Evolutionary conservation across 495 filamentous ascomycete genomes (phyloP).

Genomic region (Lasiosphaeris hirsuta): DNA sequence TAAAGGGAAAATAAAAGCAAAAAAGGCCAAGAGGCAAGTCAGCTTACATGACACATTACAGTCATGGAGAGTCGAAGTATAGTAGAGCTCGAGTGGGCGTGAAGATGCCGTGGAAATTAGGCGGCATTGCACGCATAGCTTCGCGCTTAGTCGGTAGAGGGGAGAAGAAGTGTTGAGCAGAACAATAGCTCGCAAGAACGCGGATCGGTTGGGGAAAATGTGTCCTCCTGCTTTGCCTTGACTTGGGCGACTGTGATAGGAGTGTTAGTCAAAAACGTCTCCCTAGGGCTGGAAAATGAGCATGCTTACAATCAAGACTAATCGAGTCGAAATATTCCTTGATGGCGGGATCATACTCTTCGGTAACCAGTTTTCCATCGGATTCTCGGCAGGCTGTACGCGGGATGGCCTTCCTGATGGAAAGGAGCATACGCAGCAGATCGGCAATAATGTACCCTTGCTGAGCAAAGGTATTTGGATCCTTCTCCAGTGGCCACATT

Average conservation of each 20-base stretch:
- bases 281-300: background rate
- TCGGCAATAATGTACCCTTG: constrained; percentile 72
- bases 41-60: no score
- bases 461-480: constrained; percentile 59
- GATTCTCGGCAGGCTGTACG: constrained; percentile 51
- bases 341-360: constrained; percentile 51
- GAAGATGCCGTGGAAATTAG: no score
- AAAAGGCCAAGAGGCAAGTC: no score
- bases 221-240: constrained; percentile 38
- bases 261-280: constrained; percentile 6
- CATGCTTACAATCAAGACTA: constrained; percentile 55
- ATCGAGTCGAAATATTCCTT: constrained; percentile 61
- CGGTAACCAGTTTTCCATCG: constrained; percentile 52
- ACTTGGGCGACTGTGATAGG: constrained; percentile 31
- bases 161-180: constrained; percentile 58
- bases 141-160: constrained; percentile 21
- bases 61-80: no score
- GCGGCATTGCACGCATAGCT: no score
- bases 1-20: no score
- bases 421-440: constrained; percentile 69
- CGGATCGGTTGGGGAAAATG: constrained; percentile 62
- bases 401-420: constrained; percentile 68
- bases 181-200: constrained; percentile 66
- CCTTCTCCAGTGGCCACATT: constrained; percentile 69
- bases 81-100: no score